phyloP scores from a whole-genome alignment of 1,284 basidiomycete genomes.

The Cutaneotrichosporon sp. region DNA sequence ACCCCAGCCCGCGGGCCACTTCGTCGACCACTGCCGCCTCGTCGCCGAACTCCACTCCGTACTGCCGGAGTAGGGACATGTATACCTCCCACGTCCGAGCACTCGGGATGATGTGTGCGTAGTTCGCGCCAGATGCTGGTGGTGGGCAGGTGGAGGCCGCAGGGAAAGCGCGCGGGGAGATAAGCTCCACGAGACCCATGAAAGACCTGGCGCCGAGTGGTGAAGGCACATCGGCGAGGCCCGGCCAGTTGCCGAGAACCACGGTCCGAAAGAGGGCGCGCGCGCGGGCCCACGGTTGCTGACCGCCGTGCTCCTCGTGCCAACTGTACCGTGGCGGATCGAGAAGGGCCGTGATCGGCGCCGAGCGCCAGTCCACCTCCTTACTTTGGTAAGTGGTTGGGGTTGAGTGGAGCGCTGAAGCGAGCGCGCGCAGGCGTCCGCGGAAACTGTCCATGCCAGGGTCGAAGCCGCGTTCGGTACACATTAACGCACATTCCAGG shows the following conservation, averaged over 20 bases:
- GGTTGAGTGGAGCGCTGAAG: constrained; percentile 23
- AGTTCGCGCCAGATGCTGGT: constrained; percentile 15
- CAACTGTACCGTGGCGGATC: constrained; percentile 21
- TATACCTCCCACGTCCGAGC: constrained; percentile 62
- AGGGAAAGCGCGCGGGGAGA: constrained; percentile 13
- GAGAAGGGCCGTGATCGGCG: constrained; percentile 4
- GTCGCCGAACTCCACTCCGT: constrained; percentile 45
- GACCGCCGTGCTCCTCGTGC: constrained; percentile 25
- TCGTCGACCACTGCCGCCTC: not conserved
- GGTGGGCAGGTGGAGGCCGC: not conserved
- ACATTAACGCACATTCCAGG: constrained; percentile 34
- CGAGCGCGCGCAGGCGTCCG: constrained; percentile 31
- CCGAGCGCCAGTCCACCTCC: constrained; percentile 10
- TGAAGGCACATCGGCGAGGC: constrained; percentile 28
- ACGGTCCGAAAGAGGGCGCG: constrained; percentile 37
- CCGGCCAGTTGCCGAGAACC: constrained; percentile 43
- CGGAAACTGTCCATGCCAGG: constrained; percentile 21
- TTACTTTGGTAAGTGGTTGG: not conserved
- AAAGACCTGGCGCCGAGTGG: constrained; percentile 34
- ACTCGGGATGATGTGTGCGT: constrained; percentile 58
- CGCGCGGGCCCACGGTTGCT: constrained; percentile 36
- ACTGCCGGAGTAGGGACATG: constrained; percentile 63
- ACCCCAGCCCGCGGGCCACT: constrained; percentile 61
- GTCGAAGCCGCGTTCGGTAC: constrained; percentile 15
- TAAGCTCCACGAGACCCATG: constrained; percentile 26